phyloP scores from a whole-genome alignment of 805 yeast species.

The Diddensiella santjacobensis region DNA sequence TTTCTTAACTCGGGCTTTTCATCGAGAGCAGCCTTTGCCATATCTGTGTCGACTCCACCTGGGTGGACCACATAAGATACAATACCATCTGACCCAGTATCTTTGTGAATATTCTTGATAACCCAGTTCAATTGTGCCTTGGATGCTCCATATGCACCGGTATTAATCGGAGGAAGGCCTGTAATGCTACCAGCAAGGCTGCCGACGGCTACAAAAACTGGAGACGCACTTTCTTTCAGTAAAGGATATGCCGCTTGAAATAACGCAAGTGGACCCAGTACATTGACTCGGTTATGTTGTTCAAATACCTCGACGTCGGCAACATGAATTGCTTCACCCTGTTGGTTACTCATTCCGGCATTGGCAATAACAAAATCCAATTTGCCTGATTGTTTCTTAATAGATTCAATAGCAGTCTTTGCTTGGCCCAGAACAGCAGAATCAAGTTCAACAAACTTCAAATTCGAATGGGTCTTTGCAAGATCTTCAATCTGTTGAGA shows the following conservation, averaged over 20 bases:
- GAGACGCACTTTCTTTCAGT: slow-evolving; percentile 22
- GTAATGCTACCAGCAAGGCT: slow-evolving; percentile 29
- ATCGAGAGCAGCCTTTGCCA: slow-evolving; percentile 18
- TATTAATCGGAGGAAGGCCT: slow-evolving; percentile 17
- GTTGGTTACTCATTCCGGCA: slow-evolving; percentile 25
- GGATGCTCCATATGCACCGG: slow-evolving; percentile 36
- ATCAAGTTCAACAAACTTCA: slow-evolving; percentile 27
- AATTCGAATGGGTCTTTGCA: slow-evolving; percentile 14
- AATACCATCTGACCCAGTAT: slow-evolving; percentile 29
- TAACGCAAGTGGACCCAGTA: slow-evolving; percentile 27
- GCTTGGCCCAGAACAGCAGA: slow-evolving; percentile 22
- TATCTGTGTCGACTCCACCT: slow-evolving; percentile 38
- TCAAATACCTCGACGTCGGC: slow-evolving; percentile 1
- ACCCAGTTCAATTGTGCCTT: slow-evolving; percentile 39
- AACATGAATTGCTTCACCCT: not conserved
- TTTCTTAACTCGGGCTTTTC: no score
- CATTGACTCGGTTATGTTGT: slow-evolving; percentile 25
- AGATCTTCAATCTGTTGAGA: slow-evolving; percentile 6
- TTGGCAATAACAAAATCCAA: slow-evolving; percentile 30
- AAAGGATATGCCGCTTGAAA: slow-evolving; percentile 25
- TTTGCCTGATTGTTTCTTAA: slow-evolving; percentile 20
- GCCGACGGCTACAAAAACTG: slow-evolving; percentile 31
- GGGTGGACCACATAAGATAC: slow-evolving; percentile 38
- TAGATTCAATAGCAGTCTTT: slow-evolving; percentile 15
- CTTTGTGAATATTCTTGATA: slow-evolving; percentile 29